Conservation (phyloP, 768 basidiomycete species). For the Rhizopogon salebrosus region DNA sequence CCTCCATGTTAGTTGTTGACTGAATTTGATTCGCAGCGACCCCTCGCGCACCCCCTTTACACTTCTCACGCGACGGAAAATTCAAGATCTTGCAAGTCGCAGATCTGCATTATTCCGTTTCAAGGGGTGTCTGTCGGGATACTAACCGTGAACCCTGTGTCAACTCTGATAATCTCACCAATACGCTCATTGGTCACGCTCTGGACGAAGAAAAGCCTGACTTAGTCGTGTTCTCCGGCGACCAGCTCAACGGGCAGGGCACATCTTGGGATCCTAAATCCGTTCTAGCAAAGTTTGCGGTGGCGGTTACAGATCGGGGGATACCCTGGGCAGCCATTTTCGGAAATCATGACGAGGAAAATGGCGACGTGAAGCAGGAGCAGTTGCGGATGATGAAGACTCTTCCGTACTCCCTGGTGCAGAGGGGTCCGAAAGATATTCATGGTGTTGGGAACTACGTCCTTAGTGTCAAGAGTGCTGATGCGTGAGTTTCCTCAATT, state of each 20-base stretch:
- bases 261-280: conserved; percentile 87
- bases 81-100: conserved; percentile 91
- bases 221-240: conserved; percentile 87
- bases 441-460: conserved; percentile 93
- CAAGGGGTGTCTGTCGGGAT: conserved; percentile 73
- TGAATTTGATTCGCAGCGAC: conserved; percentile 37
- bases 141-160: conserved; percentile 46
- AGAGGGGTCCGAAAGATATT: conserved; percentile 75
- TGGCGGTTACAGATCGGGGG: conserved; percentile 62
- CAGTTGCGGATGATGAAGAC: conserved; percentile 70
- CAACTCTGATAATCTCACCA: conserved; percentile 75
- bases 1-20: background rate
- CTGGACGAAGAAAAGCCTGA: conserved; percentile 85
- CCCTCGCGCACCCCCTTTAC: conserved; percentile 71
- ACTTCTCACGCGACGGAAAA: conserved; percentile 76
- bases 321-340: conserved; percentile 93
- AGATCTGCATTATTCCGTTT: conserved; percentile 89
- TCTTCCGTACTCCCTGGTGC: conserved; percentile 81
- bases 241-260: conserved; percentile 89
- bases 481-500: conserved; percentile 55
- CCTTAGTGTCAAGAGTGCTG: conserved; percentile 77
- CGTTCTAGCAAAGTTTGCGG: conserved; percentile 85
- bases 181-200: conserved; percentile 60
- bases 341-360: conserved; percentile 90
- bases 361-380: conserved; percentile 52